Evolutionary conservation across 306 rosid genomes (phyloP), one percentile per base, ranked within the genome.

Genomic region (Astragalus glycyphyllos): DNA sequence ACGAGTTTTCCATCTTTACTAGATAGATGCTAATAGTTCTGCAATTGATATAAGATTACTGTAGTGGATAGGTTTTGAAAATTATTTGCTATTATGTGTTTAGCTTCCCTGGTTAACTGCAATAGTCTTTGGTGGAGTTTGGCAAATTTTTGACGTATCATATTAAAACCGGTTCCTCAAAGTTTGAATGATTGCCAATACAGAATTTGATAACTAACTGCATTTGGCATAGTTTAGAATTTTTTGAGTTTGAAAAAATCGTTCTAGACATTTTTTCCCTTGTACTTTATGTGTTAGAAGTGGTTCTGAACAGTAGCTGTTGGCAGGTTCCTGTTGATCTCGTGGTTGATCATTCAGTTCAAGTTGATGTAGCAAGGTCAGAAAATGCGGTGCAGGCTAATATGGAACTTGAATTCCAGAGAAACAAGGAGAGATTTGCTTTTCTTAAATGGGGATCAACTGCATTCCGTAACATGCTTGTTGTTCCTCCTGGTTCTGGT

Each of bases 401-500:
- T 80, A 93, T 93, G 97, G 97, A 93, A 60, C 86, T 86, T 77
- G 98, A 93, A 66, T 90, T 93, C 72, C 82, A 84, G 57, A 90
- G 98, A 68, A 93, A 93, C 85, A 83, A 67, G 85, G 98, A 90
- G 83, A 93, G 98, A 73, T 93, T 93, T 78, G 97, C 84, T 74
- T 93, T 93, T 62, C 95, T 93, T 11, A 90, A 88, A 80, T 90
- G 98, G 98, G 98, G 98, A 4, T 93, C 98, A 42, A 88, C 66
- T 57, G 93, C 98, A 65, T 90, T 93, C 87, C 85, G 16, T 6
- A 93, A 87, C 81, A 82, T 93, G 98, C 97, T 93, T 42, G 96
- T 93, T 76, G 92, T 93, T 77, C 98, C 98, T 72, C 98, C 97
- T 71, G 96, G 97, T 58, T 93, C 96, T 78, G 93, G 97, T 73